Evolutionary conservation across 768 basidiomycete species (phyloP).

Genomic region (Chalciporus sphaerocephalus): DNA sequence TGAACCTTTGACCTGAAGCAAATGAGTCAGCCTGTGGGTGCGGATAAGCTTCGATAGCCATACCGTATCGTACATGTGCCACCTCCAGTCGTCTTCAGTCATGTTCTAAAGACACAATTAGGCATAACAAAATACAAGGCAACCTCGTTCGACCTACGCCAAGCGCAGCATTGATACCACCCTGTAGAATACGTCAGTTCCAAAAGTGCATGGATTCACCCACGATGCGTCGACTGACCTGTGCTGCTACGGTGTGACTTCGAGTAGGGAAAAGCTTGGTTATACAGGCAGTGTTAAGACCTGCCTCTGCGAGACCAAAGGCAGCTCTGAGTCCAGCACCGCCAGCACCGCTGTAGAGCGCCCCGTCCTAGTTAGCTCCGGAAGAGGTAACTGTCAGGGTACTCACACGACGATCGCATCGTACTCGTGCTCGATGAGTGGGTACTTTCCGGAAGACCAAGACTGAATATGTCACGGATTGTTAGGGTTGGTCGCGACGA

Average conservation of each 20-base stretch:
- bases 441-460: conserved; percentile 86
- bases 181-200: conserved; percentile 42
- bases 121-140: conserved; percentile 6
- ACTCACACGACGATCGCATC: conserved; percentile 98
- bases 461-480: conserved; percentile 50
- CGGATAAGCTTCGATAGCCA: conserved; percentile 26
- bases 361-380: conserved; percentile 13
- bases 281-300: conserved; percentile 98
- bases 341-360: conserved; percentile 77
- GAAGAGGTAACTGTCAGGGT: not conserved
- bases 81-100: conserved; percentile 99
- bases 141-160: conserved; percentile 53
- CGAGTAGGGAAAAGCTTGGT: conserved; percentile 98
- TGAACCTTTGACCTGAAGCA: conserved; percentile 87
- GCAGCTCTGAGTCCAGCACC: conserved; percentile 98
- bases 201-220: conserved; percentile 4
- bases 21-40: conserved; percentile 13
- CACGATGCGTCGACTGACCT: conserved; percentile 44
- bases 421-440: conserved; percentile 97
- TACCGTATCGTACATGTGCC: conserved; percentile 98
- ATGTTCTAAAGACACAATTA: conserved; percentile 61
- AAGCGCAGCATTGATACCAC: conserved; percentile 96
- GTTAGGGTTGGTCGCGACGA: conserved; percentile 65
- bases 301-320: conserved; percentile 96
- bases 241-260: conserved; percentile 98